phyloP scores from a whole-genome alignment of 2,329 filamentous ascomycete species.

The Hirsutella minnesotensis region DNA sequence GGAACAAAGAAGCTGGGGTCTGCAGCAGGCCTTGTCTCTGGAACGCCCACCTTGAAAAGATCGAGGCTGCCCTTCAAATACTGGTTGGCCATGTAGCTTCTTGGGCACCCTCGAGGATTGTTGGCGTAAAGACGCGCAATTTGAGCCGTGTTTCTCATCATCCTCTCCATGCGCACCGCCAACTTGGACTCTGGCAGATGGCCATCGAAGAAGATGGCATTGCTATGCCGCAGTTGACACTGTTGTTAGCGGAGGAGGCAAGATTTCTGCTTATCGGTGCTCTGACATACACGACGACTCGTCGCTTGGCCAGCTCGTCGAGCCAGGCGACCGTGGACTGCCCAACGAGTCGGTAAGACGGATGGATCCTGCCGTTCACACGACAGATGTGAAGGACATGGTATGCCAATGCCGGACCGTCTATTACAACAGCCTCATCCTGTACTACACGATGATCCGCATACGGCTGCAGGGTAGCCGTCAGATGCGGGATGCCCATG shows the following conservation, averaged over 20 bases:
- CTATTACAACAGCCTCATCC: conserved; percentile 42
- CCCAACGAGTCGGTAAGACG: conserved; percentile 53
- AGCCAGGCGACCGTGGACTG: conserved; percentile 50
- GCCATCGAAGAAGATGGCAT: conserved; percentile 77
- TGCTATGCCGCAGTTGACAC: too few species aligned
- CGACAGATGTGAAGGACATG: conserved; percentile 51
- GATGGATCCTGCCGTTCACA: conserved; percentile 38
- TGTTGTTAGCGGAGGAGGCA: too few species aligned
- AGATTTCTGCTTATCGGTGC: too few species aligned
- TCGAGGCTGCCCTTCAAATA: conserved; percentile 4
- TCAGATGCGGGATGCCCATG: conserved; percentile 51
- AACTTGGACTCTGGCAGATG: conserved; percentile 59
- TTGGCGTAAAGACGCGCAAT: conserved; percentile 35
- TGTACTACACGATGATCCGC: conserved; percentile 29
- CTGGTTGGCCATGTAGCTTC: conserved; percentile 3
- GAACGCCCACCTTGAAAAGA: conserved; percentile 13
- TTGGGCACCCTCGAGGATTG: conserved; percentile 14
- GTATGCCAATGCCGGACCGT: conserved; percentile 71
- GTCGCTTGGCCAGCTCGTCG: conserved; percentile 38
- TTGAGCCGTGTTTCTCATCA: conserved; percentile 43
- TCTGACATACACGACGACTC: conserved; percentile 53
- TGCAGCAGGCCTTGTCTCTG: conserved; percentile 21
- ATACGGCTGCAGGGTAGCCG: conserved; percentile 39
- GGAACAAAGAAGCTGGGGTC: conserved; percentile 65
- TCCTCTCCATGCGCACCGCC: conserved; percentile 46